Conservation (phyloP, 1,284 basidiomycete genomes). For the Ganoderma lingzhi region DNA sequence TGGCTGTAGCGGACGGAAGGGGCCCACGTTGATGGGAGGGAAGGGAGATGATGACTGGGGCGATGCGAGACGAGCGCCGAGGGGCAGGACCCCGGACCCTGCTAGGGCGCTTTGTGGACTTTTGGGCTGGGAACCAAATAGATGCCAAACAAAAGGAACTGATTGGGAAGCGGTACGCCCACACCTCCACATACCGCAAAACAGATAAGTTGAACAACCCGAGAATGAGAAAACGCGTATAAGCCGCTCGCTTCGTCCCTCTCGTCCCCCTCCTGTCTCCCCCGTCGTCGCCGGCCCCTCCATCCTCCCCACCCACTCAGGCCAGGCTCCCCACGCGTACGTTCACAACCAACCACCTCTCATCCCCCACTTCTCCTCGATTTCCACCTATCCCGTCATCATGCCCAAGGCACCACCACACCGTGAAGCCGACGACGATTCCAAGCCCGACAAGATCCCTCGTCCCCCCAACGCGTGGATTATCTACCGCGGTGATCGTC, state of each 20-base stretch:
- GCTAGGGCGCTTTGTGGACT: neutral
- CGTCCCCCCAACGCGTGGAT: constrained; percentile 94
- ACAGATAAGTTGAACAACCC: constrained; percentile 24
- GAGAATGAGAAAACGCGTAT: constrained; percentile 23
- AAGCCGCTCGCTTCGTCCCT: constrained; percentile 21
- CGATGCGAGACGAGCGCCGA: neutral
- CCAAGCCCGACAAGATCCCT: constrained; percentile 52
- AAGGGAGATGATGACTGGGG: neutral
- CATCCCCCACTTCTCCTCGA: neutral
- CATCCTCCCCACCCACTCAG: constrained; percentile 5
- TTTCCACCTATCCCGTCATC: constrained; percentile 9
- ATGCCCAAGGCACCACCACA: constrained; percentile 23
- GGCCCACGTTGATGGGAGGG: neutral
- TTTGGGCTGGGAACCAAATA: constrained; percentile 16
- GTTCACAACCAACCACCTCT: constrained; percentile 28
- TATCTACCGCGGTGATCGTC: constrained; percentile 81
- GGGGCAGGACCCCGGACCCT: constrained; percentile 23
- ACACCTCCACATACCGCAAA: constrained; percentile 16
- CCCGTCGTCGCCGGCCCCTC: constrained; percentile 11
- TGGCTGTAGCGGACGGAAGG: neutral
- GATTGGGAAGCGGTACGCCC: constrained; percentile 17
- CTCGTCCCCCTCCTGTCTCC: constrained; percentile 12
- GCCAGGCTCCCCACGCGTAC: constrained; percentile 23
- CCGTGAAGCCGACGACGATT: constrained; percentile 19
- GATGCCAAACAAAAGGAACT: constrained; percentile 16